A percentile compares a stretch with the other conserved stretches of the same genome.
These are phyloP conservation scores for Teunomyces cretensis DNA, from an alignment of 805 yeast species.

Conservation along the genomic window DNA sequence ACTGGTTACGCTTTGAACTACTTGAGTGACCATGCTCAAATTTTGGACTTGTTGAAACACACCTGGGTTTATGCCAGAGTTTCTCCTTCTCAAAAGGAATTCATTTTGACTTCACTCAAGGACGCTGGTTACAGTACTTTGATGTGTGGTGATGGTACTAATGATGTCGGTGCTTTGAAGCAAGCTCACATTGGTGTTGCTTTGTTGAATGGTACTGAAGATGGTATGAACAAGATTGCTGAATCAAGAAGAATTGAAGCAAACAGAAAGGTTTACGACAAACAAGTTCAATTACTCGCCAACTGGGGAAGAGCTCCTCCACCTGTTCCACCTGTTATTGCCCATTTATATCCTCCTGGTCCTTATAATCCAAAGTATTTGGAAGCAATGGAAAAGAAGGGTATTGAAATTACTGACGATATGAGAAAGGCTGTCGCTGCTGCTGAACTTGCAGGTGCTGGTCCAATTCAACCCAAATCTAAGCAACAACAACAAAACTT, in stretches of 20 bases:
- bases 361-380: slow-evolving; percentile 85
- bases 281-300: slow-evolving; percentile 75
- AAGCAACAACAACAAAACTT: slow-evolving; percentile 16
- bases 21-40: slow-evolving; percentile 65
- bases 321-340: slow-evolving; percentile 81
- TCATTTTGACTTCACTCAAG: slow-evolving; percentile 77
- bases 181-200: slow-evolving; percentile 99
- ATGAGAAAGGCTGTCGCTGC: slow-evolving; percentile 57
- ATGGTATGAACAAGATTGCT: slow-evolving; percentile 82
- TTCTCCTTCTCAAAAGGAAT: slow-evolving; percentile 94
- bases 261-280: slow-evolving; percentile 67
- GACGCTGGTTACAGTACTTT: slow-evolving; percentile 87
- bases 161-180: slow-evolving; percentile 98
- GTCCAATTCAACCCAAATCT: slow-evolving; percentile 28
- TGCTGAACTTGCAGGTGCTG: slow-evolving; percentile 37
- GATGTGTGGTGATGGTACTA: slow-evolving; percentile 99
- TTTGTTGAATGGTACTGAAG: slow-evolving; percentile 94
- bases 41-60: slow-evolving; percentile 73
- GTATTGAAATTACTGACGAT: slow-evolving; percentile 77
- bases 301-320: slow-evolving; percentile 85
- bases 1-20: slow-evolving; percentile 86
- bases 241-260: slow-evolving; percentile 73
- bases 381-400: slow-evolving; percentile 80
- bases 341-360: slow-evolving; percentile 96
- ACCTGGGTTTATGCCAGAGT: slow-evolving; percentile 98